Conservation (phyloP, 192 early-diverging fungal species). For the Entophlyctis luteolus region DNA sequence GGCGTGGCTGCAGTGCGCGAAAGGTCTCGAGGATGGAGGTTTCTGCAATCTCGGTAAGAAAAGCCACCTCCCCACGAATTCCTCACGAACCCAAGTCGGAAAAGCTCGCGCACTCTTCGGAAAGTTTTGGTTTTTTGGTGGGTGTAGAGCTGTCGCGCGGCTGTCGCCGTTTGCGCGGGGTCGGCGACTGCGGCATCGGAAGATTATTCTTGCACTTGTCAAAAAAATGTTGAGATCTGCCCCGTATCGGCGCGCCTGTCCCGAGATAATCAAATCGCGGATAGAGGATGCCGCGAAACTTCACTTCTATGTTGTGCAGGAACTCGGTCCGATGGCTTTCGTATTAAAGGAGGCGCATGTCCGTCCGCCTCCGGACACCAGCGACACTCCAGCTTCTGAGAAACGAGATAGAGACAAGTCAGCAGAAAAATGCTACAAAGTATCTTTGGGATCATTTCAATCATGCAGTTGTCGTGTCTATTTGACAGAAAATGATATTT, state of each 20-base stretch:
- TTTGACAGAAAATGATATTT: conserved; percentile 33
- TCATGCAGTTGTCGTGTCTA: conserved; percentile 35
- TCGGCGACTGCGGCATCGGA: too few species aligned
- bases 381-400: neutral
- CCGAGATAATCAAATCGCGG: conserved; percentile 23
- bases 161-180: too few species aligned
- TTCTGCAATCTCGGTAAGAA: too few species aligned
- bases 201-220: too few species aligned
- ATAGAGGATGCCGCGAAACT: conserved; percentile 35
- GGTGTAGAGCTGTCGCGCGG: too few species aligned
- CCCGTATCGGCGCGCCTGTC: conserved; percentile 38
- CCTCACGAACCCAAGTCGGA: neutral
- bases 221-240: conserved; percentile 28
- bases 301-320: conserved; percentile 45
- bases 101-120: too few species aligned
- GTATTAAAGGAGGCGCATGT: conserved; percentile 29
- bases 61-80: neutral
- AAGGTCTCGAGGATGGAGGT: too few species aligned
- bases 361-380: neutral
- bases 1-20: too few species aligned
- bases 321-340: conserved; percentile 50
- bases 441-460: conserved; percentile 37
- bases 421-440: conserved; percentile 30
- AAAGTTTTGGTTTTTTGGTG: too few species aligned
- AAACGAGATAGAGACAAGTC: neutral